Conservation (phyloP, 139 green algal species). For the Picochlorum sp. region DNA sequence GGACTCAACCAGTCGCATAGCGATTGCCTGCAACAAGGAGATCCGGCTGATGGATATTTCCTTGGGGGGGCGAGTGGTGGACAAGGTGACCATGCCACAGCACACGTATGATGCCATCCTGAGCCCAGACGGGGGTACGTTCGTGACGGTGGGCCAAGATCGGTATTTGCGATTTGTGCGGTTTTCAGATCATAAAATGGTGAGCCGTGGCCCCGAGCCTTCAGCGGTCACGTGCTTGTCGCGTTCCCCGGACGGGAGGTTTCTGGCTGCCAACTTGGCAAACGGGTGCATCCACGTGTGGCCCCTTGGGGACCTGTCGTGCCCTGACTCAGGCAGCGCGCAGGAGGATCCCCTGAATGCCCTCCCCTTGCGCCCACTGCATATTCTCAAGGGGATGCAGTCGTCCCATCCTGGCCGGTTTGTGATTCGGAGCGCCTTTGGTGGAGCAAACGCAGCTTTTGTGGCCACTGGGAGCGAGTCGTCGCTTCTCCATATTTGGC, state of each 20-base stretch:
- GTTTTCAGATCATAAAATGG: conserved; percentile 37
- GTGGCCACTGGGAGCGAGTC: conserved; percentile 69
- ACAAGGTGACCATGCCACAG: too few relatives aligned
- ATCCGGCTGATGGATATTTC: conserved; percentile 7
- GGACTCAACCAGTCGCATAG: conserved; percentile 35
- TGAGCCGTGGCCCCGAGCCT: conserved; percentile 7
- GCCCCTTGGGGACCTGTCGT: conserved; percentile 8
- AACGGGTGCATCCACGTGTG: conserved; percentile 16
- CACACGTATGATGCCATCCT: conserved; percentile 71
- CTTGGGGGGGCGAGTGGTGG: too few relatives aligned
- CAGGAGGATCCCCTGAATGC: conserved; percentile 1
- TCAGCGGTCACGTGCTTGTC: conserved; percentile 33
- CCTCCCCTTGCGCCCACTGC: background rate
- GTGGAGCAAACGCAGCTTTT: conserved; percentile 56
- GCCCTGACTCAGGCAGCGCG: background rate
- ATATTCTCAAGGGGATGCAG: background rate
- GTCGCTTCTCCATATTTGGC: conserved; percentile 57
- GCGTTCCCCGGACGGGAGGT: conserved; percentile 37
- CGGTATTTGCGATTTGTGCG: conserved; percentile 12
- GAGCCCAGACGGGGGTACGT: conserved; percentile 35
- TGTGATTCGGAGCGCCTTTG: conserved; percentile 75
- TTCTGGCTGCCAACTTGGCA: conserved; percentile 41
- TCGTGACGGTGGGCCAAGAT: conserved; percentile 63
- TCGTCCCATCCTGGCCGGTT: conserved; percentile 35
- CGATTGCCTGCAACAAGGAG: conserved; percentile 46